Evolutionary conservation across 2,329 filamentous ascomycete species (phyloP).

Genomic region (Pseudogymnoascus destructans): DNA sequence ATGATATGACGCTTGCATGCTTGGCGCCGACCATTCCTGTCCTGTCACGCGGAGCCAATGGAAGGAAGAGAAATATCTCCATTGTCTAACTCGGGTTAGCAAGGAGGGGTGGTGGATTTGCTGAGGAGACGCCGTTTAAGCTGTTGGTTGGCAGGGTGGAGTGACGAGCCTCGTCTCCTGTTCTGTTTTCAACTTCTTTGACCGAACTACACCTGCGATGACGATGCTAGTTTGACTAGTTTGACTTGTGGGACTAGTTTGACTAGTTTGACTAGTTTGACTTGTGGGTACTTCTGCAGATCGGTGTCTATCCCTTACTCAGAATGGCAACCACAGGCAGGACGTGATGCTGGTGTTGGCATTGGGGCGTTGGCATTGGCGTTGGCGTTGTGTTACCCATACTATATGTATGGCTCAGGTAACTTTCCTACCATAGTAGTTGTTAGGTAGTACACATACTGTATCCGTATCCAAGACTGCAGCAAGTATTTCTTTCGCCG

Average conservation of each 20-base stretch:
- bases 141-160: neutral
- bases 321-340: neutral
- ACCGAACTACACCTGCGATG: neutral
- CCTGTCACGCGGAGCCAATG: neutral
- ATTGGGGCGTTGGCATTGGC: too few relatives aligned
- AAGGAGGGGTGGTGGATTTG: neutral
- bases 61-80: neutral
- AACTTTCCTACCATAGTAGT: neutral
- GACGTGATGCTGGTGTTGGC: neutral
- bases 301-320: neutral
- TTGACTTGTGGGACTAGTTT: too few relatives aligned
- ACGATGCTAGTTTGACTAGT: too few relatives aligned
- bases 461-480: neutral
- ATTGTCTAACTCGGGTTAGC: neutral
- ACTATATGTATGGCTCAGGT: neutral
- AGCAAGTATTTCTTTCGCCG: neutral
- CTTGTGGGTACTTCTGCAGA: neutral
- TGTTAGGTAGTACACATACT: neutral
- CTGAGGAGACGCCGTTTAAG: neutral
- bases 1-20: neutral
- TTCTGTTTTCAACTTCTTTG: neutral
- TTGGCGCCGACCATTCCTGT: neutral
- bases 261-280: too few relatives aligned
- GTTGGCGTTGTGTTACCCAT: too few relatives aligned
- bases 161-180: neutral